A percentile compares a stretch with the other conserved stretches of the same genome.
Evolutionary conservation across 805 yeast genomes (phyloP).

Genomic region (Scheffersomyces coipomensis): DNA sequence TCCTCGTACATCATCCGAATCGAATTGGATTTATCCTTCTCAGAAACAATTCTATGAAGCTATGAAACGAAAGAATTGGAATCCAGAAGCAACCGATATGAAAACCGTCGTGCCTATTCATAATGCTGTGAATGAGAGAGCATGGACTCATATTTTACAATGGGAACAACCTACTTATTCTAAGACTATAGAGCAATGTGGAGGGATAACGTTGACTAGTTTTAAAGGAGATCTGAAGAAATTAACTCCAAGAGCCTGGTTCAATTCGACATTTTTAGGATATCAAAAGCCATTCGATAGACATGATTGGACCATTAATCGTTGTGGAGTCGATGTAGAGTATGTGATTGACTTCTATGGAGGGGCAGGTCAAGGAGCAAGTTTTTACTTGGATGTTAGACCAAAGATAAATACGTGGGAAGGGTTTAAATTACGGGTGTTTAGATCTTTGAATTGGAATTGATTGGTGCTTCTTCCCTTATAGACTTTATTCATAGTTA

Average conservation of each 20-base stretch:
- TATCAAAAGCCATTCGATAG: constrained; percentile 86
- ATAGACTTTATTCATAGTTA: too few relatives aligned
- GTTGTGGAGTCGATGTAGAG: constrained; percentile 82
- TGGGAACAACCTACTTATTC: constrained; percentile 74
- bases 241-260: constrained; percentile 82
- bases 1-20: constrained; percentile 62
- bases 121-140: constrained; percentile 88
- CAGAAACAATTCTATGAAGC: constrained; percentile 94
- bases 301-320: constrained; percentile 88
- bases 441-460: constrained; percentile 55
- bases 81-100: constrained; percentile 83
- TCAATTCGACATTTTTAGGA: constrained; percentile 64
- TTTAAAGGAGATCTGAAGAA: constrained; percentile 88
- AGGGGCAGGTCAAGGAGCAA: constrained; percentile 35
- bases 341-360: constrained; percentile 92
- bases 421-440: constrained; percentile 71
- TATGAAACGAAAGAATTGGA: constrained; percentile 88
- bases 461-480: too few relatives aligned
- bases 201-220: constrained; percentile 80
- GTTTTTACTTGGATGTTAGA: constrained; percentile 83
- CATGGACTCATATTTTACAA: constrained; percentile 77
- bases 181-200: constrained; percentile 52
- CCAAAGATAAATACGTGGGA: constrained; percentile 84
- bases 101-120: constrained; percentile 89
- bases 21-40: constrained; percentile 93